A percentile compares a stretch with the other conserved stretches of the same genome.
Evolutionary conservation across 441 rosid species (phyloP).

Genomic region (Adansonia gregorii): DNA sequence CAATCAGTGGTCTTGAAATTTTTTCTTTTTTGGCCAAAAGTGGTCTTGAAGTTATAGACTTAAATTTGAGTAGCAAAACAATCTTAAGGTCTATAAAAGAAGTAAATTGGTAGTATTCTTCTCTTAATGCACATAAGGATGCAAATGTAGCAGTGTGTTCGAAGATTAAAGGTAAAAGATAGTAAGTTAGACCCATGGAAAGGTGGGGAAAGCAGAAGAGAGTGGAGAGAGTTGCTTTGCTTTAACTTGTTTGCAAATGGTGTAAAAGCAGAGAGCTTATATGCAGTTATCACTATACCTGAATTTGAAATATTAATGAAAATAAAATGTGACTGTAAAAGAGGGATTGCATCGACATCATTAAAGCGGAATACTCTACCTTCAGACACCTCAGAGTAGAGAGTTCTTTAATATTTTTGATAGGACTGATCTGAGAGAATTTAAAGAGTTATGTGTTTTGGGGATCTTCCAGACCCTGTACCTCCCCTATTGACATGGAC

Average conservation of each 20-base stretch:
- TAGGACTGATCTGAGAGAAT: not conserved
- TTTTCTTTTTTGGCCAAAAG: not conserved
- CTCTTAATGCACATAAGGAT: not conserved
- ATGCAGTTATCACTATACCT: not conserved
- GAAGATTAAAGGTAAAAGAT: not conserved
- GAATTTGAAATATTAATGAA: not conserved
- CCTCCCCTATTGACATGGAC: not conserved
- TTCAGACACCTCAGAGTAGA: not conserved
- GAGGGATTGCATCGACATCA: not conserved
- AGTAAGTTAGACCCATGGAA: not conserved
- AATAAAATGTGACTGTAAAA: constrained; percentile 1
- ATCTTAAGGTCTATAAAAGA: not conserved
- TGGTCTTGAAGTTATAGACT: not conserved
- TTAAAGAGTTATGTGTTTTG: not conserved
- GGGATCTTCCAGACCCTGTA: not conserved
- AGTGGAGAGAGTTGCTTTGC: not conserved
- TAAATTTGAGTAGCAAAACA: not conserved
- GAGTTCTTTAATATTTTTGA: not conserved
- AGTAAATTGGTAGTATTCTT: not conserved
- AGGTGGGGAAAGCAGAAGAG: not conserved
- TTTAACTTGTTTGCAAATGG: not conserved
- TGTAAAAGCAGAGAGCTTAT: not conserved
- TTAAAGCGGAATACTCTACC: not conserved
- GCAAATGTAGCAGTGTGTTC: not conserved
- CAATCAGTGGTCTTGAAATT: not conserved